Conservation (phyloP, 306 rosid species). For the Sphenostylis stenocarpa region DNA sequence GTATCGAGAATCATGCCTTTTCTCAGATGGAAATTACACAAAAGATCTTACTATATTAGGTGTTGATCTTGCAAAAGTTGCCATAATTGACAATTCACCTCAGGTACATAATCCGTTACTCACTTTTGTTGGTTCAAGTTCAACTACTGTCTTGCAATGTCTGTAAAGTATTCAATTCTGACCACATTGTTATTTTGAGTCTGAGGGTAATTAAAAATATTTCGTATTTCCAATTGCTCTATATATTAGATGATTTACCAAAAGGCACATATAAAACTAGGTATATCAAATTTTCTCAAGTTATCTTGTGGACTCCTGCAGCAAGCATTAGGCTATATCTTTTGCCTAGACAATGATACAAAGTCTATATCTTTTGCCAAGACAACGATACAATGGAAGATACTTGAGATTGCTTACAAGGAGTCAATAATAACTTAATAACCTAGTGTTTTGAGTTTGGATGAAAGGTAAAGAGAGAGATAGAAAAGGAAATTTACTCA, state of each 20-base stretch:
- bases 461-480: not conserved
- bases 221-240: not conserved
- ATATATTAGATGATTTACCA: not conserved
- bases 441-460: not conserved
- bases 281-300: not conserved
- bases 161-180: constrained; percentile 7
- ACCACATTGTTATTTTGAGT: not conserved
- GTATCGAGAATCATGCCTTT: constrained; percentile 90
- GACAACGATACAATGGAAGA: not conserved
- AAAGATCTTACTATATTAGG: constrained; percentile 94
- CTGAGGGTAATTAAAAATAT: not conserved
- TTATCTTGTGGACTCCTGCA: not conserved
- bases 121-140: constrained; percentile 24
- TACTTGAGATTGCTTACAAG: not conserved
- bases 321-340: not conserved
- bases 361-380: not conserved
- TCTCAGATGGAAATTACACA: constrained; percentile 87
- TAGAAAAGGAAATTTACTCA: not conserved
- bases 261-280: constrained; percentile 8
- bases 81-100: constrained; percentile 92
- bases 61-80: constrained; percentile 87
- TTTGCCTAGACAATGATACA: too few species aligned
- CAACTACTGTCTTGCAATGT: constrained; percentile 6
- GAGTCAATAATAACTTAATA: not conserved
- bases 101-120: constrained; percentile 58